phyloP scores from a whole-genome alignment of 371 early-diverging fungal species.

The Lichtheimia corymbifera region DNA sequence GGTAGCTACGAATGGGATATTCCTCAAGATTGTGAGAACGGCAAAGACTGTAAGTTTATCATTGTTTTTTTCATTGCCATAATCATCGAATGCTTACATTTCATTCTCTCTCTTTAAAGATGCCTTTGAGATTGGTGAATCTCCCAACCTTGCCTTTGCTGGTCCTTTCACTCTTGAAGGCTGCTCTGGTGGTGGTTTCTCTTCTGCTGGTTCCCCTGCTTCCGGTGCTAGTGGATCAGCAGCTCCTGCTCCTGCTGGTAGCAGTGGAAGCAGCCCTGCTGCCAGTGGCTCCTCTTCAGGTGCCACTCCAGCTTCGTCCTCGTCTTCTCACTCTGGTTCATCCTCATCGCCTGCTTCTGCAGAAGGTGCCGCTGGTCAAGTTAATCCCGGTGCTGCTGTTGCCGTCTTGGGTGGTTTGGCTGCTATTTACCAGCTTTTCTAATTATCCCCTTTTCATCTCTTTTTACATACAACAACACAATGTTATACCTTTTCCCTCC shows the following conservation, averaged over 20 bases:
- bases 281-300: slow-evolving; percentile 3
- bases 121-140: slow-evolving; percentile 48
- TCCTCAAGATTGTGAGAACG: slow-evolving; percentile 24
- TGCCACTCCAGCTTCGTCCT: slow-evolving; percentile 4
- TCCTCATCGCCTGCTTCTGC: slow-evolving; percentile 7
- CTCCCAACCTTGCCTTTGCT: slow-evolving; percentile 53
- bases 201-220: background rate
- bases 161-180: slow-evolving; percentile 51
- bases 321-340: background rate
- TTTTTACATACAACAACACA: slow-evolving; percentile 2
- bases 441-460: background rate
- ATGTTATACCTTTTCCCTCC: background rate
- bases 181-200: slow-evolving; percentile 25
- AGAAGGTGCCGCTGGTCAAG: background rate
- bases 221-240: slow-evolving; percentile 6
- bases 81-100: background rate
- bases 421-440: slow-evolving; percentile 13
- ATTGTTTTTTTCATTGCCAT: background rate
- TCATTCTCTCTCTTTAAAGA: slow-evolving; percentile 24
- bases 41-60: slow-evolving; percentile 27
- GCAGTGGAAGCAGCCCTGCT: slow-evolving; percentile 13
- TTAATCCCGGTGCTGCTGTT: slow-evolving; percentile 1
- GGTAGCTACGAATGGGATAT: slow-evolving; percentile 24
- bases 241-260: slow-evolving; percentile 3
- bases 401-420: slow-evolving; percentile 7